These are phyloP conservation scores for Blepharisma japonicum DNA, from an alignment of 73 alveolate species.

Conservation along the genomic window DNA sequence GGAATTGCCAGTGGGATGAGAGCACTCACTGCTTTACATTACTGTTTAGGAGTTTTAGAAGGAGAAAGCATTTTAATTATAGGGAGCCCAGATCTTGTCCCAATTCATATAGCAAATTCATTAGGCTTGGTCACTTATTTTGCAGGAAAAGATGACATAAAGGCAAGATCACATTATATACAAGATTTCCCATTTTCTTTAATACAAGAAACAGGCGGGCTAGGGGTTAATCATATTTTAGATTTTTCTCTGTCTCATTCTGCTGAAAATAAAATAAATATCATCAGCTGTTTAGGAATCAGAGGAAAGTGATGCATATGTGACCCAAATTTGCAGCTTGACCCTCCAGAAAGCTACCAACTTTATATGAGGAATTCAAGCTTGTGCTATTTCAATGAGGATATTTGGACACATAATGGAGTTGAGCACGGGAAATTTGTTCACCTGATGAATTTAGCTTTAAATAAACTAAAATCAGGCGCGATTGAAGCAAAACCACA, in stretches of 20 bases:
- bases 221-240: not conserved
- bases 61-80: not conserved
- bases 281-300: not conserved
- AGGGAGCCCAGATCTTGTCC: not conserved
- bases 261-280: not conserved
- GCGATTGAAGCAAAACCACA: too few species aligned
- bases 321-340: not conserved
- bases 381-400: not conserved
- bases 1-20: not conserved
- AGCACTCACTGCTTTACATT: not conserved
- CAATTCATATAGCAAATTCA: not conserved
- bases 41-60: not conserved
- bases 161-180: not conserved
- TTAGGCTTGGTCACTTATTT: not conserved
- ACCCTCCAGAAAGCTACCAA: not conserved
- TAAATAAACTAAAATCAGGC: too few species aligned
- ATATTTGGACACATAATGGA: not conserved
- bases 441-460: not conserved
- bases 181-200: not conserved
- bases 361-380: not conserved
- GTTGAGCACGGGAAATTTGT: not conserved
- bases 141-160: not conserved
- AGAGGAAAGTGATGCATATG: not conserved
- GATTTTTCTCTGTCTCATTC: not conserved
- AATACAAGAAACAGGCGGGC: conserved; percentile 1